Base-by-base conservation (phyloP, 345 rosid genomes). In the Excoecaria agallocha region DNA sequence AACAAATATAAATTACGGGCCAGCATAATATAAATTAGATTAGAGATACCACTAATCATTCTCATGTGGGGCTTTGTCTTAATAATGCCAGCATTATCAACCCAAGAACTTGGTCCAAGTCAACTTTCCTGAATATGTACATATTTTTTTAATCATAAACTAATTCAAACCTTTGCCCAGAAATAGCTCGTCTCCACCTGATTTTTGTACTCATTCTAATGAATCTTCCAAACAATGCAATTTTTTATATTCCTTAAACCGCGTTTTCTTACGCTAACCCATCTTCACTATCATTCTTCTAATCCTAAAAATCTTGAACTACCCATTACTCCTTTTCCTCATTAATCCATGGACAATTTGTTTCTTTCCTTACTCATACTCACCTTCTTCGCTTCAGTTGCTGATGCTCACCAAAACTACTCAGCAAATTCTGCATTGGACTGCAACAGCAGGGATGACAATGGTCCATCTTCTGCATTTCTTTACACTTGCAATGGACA, bases 401-500 rank as follows among this genome's bases (percentile, higher is more conserved):
- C n/a, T 50, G 58, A 16, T 20, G 77, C 86, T 59, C 83, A 73
- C 43, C 87, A 85, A 62, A 75, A 77, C 62, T 83, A 87, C 77
- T 82, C 83, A 0, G 81, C 72, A 25, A 73, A 46, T 56, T 74
- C 82, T 17, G 73, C 82, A 5, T 65, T 75, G 3, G 73, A 71
- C 46, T 85, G 87, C 61, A 3, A 70, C 35, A 58, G 52, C 6
- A 58, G 3, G 12, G 75, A 80, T 37, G 70, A 76, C 45, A 41
- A 65, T 17, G 77, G 73, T 8, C 81, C 82, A 10, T 79, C 86
- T 49, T 45, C 80, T 17, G 79, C 74, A 13, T 78, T 80, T 79
- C 88, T 80, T 35, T 87, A 85, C 79, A 77, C 83, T 76, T 83
- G 87, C 82, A 83, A 81, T 62, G 87, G 84, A 71, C 55, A 49